Conservation (phyloP, 2,329 filamentous ascomycete species). For the Neonectria neomacrospora region DNA sequence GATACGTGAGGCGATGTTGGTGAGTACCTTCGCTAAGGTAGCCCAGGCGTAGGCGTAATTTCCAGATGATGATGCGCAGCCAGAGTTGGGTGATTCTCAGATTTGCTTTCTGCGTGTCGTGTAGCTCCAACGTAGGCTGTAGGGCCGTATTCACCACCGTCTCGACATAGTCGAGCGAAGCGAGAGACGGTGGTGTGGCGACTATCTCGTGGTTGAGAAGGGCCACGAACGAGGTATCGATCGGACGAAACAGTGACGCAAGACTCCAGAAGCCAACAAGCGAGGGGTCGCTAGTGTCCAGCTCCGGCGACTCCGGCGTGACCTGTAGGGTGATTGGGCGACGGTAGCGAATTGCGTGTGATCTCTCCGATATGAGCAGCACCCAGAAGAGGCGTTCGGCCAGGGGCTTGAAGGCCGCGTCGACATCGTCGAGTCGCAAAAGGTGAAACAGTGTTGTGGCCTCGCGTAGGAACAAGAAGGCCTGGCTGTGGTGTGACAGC, state of each 20-base stretch:
- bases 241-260: conserved; percentile 53
- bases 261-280: conserved; percentile 55
- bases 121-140: conserved; percentile 46
- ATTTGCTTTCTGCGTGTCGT: conserved; percentile 59
- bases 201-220: conserved; percentile 53
- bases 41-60: conserved; percentile 56
- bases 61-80: conserved; percentile 59
- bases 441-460: conserved; percentile 55
- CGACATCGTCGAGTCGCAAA: conserved; percentile 44
- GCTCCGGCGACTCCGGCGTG: conserved; percentile 49
- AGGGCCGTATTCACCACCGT: conserved; percentile 51
- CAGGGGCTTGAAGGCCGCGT: conserved; percentile 42
- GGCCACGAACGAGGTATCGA: conserved; percentile 57
- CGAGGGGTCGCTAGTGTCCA: conserved; percentile 45
- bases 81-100: conserved; percentile 58
- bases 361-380: conserved; percentile 55
- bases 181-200: conserved; percentile 45
- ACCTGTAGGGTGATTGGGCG: conserved; percentile 57
- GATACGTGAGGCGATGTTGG: conserved; percentile 53
- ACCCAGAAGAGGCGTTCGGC: conserved; percentile 57
- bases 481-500: conserved; percentile 56
- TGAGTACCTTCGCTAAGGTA: conserved; percentile 50
- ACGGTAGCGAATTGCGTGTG: conserved; percentile 57
- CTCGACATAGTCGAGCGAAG: conserved; percentile 51
- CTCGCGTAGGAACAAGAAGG: conserved; percentile 57